Evolutionary conservation across 352 stramenopile species (phyloP).

Genomic region (Pythium rhizo-oryzae): DNA sequence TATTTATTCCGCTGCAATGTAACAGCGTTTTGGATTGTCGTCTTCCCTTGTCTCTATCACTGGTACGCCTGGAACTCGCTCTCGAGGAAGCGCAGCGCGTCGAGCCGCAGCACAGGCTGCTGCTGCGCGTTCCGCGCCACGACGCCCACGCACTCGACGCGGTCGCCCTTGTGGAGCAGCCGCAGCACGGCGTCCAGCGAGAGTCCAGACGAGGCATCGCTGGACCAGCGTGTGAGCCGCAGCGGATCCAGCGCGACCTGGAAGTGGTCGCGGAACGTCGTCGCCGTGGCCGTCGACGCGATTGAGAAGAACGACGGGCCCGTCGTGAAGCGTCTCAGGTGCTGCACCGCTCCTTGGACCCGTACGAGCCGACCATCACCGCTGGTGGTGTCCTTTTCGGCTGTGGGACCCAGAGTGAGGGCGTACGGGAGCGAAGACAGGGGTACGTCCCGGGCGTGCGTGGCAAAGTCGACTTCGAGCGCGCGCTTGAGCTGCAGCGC

Average conservation of each 20-base stretch:
- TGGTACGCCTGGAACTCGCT: constrained; percentile 33
- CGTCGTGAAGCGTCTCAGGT: constrained; percentile 27
- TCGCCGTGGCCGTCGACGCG: neutral
- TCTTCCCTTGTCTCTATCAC: neutral
- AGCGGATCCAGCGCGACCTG: constrained; percentile 23
- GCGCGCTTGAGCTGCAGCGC: constrained; percentile 23
- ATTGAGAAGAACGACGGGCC: constrained; percentile 32
- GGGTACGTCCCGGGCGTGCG: too few species aligned
- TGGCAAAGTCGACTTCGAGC: constrained; percentile 19
- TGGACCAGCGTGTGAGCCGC: constrained; percentile 4
- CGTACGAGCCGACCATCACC: neutral
- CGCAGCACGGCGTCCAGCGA: constrained; percentile 25
- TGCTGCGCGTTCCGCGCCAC: constrained; percentile 26
- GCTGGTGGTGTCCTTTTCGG: too few species aligned
- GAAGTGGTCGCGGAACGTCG: constrained; percentile 25
- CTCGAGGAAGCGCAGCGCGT: constrained; percentile 23
- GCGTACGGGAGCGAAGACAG: neutral
- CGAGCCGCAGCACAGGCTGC: constrained; percentile 21
- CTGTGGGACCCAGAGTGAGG: too few species aligned
- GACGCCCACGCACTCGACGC: constrained; percentile 18
- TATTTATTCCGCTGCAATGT: neutral
- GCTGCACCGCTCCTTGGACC: constrained; percentile 24
- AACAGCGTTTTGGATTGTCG: too few species aligned
- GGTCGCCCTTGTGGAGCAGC: constrained; percentile 28
- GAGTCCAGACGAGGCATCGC: neutral